A percentile compares a stretch with the other conserved stretches of the same genome.
Evolutionary conservation across 2,329 filamentous ascomycete genomes (phyloP).

Genomic region (Diplodia corticola): DNA sequence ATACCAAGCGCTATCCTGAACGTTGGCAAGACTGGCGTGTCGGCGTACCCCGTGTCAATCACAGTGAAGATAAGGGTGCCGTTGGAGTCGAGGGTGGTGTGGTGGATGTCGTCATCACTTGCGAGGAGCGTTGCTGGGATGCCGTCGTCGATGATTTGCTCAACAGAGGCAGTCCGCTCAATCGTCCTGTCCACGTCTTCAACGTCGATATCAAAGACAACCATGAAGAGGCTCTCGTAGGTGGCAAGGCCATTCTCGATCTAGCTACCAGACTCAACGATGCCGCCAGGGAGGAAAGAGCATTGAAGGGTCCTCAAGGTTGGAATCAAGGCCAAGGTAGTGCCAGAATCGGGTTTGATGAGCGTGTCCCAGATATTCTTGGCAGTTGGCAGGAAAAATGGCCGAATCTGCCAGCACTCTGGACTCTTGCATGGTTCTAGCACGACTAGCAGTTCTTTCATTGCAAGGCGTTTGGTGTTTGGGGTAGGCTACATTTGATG

Average conservation of each 20-base stretch:
- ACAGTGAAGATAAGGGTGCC: slow-evolving; percentile 70
- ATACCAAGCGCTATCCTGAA: slow-evolving; percentile 93
- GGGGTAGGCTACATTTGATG: slow-evolving; percentile 26
- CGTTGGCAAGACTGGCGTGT: slow-evolving; percentile 97
- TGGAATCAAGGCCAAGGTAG: slow-evolving; percentile 63
- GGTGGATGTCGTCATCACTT: slow-evolving; percentile 94
- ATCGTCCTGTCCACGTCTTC: slow-evolving; percentile 93
- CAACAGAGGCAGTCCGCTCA: slow-evolving; percentile 79
- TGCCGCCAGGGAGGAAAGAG: slow-evolving; percentile 75
- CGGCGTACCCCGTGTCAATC: slow-evolving; percentile 76
- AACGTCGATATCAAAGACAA: slow-evolving; percentile 99
- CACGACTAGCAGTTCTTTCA: background rate
- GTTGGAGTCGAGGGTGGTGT: slow-evolving; percentile 82
- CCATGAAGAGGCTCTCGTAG: slow-evolving; percentile 90
- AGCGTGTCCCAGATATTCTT: slow-evolving; percentile 87
- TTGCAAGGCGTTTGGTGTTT: slow-evolving; percentile 11
- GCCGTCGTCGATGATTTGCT: slow-evolving; percentile 93
- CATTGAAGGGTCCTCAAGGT: slow-evolving; percentile 60
- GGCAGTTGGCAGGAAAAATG: slow-evolving; percentile 93
- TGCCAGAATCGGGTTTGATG: slow-evolving; percentile 81
- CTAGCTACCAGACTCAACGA: slow-evolving; percentile 82
- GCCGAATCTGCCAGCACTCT: slow-evolving; percentile 86
- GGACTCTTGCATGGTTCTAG: slow-evolving; percentile 94
- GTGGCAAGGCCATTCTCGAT: slow-evolving; percentile 88
- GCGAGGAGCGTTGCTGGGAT: slow-evolving; percentile 97